These are phyloP conservation scores for Pseudozyma pruni DNA, from an alignment of 1,284 basidiomycete genomes.

Conservation along the genomic window DNA sequence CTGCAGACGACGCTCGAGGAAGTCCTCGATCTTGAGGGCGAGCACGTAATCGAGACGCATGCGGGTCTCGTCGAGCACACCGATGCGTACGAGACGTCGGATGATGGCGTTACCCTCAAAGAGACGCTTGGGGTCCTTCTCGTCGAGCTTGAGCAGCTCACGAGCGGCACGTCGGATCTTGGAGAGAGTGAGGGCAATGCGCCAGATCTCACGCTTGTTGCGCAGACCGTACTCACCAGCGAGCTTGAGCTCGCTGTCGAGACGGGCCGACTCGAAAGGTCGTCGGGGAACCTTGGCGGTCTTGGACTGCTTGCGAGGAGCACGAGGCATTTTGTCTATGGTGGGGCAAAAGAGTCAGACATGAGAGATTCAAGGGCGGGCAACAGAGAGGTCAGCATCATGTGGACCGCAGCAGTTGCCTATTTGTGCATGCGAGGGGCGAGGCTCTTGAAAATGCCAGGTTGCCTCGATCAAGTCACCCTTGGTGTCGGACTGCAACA, in stretches of 20 bases:
- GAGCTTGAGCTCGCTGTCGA: constrained; percentile 99
- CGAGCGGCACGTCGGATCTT: constrained; percentile 99
- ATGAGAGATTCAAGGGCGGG: constrained; percentile 40
- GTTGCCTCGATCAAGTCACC: constrained; percentile 59
- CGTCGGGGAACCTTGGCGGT: constrained; percentile 84
- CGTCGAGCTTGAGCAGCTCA: constrained; percentile 99
- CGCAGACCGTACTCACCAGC: constrained; percentile 99
- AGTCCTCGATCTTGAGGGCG: constrained; percentile 98
- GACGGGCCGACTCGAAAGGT: constrained; percentile 95
- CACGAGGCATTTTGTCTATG: constrained; percentile 60
- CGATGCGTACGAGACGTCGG: constrained; percentile 97
- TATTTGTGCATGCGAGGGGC: constrained; percentile 52
- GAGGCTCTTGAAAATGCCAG: constrained; percentile 53
- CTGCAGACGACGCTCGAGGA: constrained; percentile 98
- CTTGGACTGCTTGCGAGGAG: constrained; percentile 67
- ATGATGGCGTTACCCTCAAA: constrained; percentile 99
- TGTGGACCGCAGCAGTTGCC: constrained; percentile 34
- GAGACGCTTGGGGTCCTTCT: constrained; percentile 99
- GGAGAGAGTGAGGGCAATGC: constrained; percentile 92
- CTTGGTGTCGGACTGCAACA: constrained; percentile 36
- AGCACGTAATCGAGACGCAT: constrained; percentile 94
- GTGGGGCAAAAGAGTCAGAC: constrained; percentile 3
- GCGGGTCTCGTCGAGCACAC: constrained; percentile 98
- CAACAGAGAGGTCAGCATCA: constrained; percentile 38
- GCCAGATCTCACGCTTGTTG: constrained; percentile 99